Evolutionary conservation across 2,329 filamentous ascomycete genomes (phyloP).

Genomic region (Claviceps sp.): DNA sequence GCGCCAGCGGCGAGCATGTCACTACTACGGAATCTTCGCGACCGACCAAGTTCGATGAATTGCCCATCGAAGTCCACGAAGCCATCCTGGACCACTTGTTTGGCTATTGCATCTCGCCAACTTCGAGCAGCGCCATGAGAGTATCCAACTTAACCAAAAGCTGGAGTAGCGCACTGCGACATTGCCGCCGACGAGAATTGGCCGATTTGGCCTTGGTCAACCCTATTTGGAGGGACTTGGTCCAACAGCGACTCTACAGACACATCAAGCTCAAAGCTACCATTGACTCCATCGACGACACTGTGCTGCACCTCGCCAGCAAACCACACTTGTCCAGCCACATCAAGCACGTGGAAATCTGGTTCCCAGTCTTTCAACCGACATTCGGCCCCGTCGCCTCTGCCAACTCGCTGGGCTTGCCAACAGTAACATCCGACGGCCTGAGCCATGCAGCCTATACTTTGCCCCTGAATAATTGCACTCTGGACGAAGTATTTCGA

Average conservation of each 20-base stretch:
- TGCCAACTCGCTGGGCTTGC: conserved; percentile 31
- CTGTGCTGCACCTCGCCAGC: conserved; percentile 44
- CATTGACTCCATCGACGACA: conserved; percentile 44
- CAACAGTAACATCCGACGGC: conserved; percentile 40
- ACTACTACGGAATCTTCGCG: conserved; percentile 9
- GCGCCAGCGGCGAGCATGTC: conserved; percentile 10
- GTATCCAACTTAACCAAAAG: conserved; percentile 40
- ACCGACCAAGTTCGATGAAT: conserved; percentile 29
- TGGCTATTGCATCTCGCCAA: conserved; percentile 50
- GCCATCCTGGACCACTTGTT: conserved; percentile 59
- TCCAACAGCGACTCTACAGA: conserved; percentile 61
- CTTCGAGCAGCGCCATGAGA: conserved; percentile 40
- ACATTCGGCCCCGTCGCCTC: conserved; percentile 30
- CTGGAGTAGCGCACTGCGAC: conserved; percentile 52
- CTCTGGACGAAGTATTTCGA: conserved; percentile 54
- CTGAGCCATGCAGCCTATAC: conserved; percentile 45
- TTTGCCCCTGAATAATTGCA: conserved; percentile 51
- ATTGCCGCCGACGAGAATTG: conserved; percentile 53
- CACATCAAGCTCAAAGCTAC: conserved; percentile 67
- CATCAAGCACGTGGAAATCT: conserved; percentile 62
- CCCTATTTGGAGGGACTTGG: conserved; percentile 49
- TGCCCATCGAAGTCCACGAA: conserved; percentile 61
- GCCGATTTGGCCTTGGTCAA: conserved; percentile 52
- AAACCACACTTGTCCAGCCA: conserved; percentile 47
- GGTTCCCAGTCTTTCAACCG: conserved; percentile 62